phyloP scores from a whole-genome alignment of 2,329 filamentous ascomycete species.

The Fusarium verticillioides region DNA sequence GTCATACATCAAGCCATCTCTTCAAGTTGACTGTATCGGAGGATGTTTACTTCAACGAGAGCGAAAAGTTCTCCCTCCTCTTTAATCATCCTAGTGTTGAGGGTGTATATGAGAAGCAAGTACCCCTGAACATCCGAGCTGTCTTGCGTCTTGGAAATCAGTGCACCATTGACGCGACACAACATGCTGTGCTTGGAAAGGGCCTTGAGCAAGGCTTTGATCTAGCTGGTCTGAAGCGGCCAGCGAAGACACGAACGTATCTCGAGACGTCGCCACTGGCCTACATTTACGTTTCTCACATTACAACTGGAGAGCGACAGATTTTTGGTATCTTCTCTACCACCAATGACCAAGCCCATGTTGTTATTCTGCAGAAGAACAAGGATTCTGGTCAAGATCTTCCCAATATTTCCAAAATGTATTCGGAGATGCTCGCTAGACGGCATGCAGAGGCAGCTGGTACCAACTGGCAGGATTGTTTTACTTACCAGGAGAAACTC shows the following conservation, averaged over 20 bases:
- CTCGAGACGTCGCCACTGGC: slow-evolving; percentile 78
- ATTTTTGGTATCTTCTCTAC: slow-evolving; percentile 95
- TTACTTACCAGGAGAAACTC: slow-evolving; percentile 87
- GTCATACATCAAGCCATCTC: slow-evolving; percentile 90
- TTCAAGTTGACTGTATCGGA: slow-evolving; percentile 95
- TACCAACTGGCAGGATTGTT: slow-evolving; percentile 80
- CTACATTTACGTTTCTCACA: slow-evolving; percentile 93
- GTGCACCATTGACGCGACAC: slow-evolving; percentile 92
- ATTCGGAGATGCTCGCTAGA: slow-evolving; percentile 77
- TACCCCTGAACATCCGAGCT: slow-evolving; percentile 87
- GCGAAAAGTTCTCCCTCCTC: slow-evolving; percentile 81
- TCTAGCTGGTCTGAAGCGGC: slow-evolving; percentile 76
- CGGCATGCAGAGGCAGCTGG: slow-evolving; percentile 73
- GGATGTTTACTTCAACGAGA: slow-evolving; percentile 85
- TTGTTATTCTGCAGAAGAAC: slow-evolving; percentile 87
- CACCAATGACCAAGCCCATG: slow-evolving; percentile 79
- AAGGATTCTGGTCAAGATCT: slow-evolving; percentile 83
- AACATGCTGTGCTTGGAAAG: slow-evolving; percentile 89
- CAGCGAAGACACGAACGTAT: slow-evolving; percentile 74
- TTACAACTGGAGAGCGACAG: slow-evolving; percentile 88
- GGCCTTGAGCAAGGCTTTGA: slow-evolving; percentile 96
- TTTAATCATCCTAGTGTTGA: slow-evolving; percentile 96
- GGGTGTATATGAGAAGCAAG: slow-evolving; percentile 94
- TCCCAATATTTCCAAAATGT: slow-evolving; percentile 91
- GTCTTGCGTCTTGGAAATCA: slow-evolving; percentile 89